These are phyloP conservation scores for Claviceps spartinae DNA, from an alignment of 2,329 filamentous ascomycete genomes.

Conservation along the genomic window DNA sequence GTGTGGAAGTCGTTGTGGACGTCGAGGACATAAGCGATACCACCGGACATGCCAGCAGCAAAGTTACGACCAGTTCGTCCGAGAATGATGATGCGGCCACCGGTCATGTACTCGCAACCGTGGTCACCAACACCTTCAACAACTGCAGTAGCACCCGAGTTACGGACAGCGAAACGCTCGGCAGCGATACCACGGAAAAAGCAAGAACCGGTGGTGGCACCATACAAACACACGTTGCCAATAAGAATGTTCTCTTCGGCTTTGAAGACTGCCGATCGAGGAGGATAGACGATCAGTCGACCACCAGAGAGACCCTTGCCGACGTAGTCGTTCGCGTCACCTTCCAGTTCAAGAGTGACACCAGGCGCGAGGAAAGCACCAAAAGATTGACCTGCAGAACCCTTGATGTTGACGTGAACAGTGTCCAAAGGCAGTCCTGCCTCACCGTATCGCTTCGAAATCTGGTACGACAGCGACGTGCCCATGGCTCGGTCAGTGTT, in stretches of 20 bases:
- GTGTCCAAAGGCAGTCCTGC: conserved; percentile 82
- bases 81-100: conserved; percentile 76
- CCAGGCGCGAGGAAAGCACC: conserved; percentile 88
- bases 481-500: conserved; percentile 93
- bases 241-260: conserved; percentile 91
- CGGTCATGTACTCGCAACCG: conserved; percentile 98
- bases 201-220: conserved; percentile 77
- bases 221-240: conserved; percentile 90
- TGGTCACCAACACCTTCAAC: conserved; percentile 95
- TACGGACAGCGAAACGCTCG: conserved; percentile 91
- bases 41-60: conserved; percentile 94
- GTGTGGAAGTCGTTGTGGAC: conserved; percentile 77
- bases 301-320: conserved; percentile 92
- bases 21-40: conserved; percentile 90
- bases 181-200: conserved; percentile 97
- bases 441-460: conserved; percentile 85
- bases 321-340: conserved; percentile 92
- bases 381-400: conserved; percentile 91
- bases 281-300: conserved; percentile 84
- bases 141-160: conserved; percentile 90
- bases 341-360: conserved; percentile 88
- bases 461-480: conserved; percentile 88
- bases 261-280: conserved; percentile 81
- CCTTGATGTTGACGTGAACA: conserved; percentile 91
- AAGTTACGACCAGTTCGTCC: conserved; percentile 92